Base-by-base conservation (phyloP, 495 filamentous ascomycete species). In the Trichocladium antarcticum region DNA sequence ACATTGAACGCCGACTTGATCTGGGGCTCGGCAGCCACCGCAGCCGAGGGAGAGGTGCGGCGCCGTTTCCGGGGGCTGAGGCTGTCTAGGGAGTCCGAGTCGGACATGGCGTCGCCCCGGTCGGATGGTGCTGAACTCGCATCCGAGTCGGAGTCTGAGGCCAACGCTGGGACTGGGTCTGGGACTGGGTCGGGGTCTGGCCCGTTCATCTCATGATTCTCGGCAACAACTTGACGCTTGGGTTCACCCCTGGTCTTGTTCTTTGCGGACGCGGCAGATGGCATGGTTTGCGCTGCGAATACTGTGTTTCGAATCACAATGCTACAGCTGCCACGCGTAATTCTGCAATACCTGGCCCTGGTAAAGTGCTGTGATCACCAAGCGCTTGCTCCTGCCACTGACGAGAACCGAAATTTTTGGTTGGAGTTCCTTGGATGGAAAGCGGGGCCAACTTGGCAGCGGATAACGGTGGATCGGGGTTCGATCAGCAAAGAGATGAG, bases 51-150 rank as follows among this genome's bases (percentile, higher is more conserved):
- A 3, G 71, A 73, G 8, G 68, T 58, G 46, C 63, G 70, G 37
- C 72, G 70, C 42, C 70, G 63, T 59, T 77, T 78, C 47, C 75
- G 67, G 42, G 74, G 68, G 42, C 49, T 55, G 31, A 27, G 51
- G 52, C 58, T 70, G 54, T 74, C 73, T 5, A 76, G 70, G 17
- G 66, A 68, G 50, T 78, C 74, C 5, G 60, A 60, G 14, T 63
- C 54, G 6, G 37, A 47, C 7, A 45, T 48, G 22, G 43, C 49
- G 20, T 12, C 29, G 11, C 36, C 32, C 32, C 34, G 19, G 4
- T 8, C 40, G 19, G 37, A 24, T 20, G 22, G 16, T 22, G 31
- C 7, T 46, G 34, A 36, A 40, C 2, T 17, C 40, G 28, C 24
- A 14, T 40, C 49, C 22, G 37, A 27, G 29, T 48, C 34, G 19